Evolutionary conservation across 2,329 filamentous ascomycete genomes (phyloP).

Genomic region (Curvularia eragrostidis): DNA sequence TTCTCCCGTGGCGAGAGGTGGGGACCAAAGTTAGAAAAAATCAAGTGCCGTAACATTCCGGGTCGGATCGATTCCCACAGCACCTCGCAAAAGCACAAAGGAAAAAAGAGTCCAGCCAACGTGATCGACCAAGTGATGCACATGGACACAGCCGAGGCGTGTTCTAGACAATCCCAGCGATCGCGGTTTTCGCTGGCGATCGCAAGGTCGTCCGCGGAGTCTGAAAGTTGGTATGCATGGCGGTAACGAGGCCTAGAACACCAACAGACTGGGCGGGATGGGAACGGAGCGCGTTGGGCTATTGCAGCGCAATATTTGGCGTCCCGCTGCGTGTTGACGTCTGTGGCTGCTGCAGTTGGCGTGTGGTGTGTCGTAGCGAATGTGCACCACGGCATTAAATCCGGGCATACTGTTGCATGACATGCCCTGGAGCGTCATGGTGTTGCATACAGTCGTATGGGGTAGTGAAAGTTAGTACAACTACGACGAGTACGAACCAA

Average conservation of each 20-base stretch:
- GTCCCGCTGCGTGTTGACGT: slow-evolving; percentile 9
- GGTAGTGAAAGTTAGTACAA: background rate
- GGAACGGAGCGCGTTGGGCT: slow-evolving; percentile 1
- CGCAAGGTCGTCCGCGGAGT: background rate
- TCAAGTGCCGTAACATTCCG: background rate
- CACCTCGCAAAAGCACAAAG: background rate
- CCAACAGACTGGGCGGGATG: background rate
- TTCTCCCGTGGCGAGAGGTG: background rate
- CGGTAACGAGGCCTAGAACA: background rate
- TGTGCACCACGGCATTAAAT: background rate
- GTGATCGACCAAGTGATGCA: background rate
- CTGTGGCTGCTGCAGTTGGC: background rate
- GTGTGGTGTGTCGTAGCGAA: background rate
- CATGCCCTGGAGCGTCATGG: background rate
- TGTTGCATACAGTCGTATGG: background rate
- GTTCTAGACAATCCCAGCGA: background rate
- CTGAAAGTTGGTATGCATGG: background rate
- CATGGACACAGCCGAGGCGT: background rate
- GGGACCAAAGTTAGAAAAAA: background rate
- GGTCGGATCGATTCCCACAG: background rate
- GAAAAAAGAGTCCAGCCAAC: background rate
- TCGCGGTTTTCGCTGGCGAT: slow-evolving; percentile 3
- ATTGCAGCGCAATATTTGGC: slow-evolving; percentile 11
- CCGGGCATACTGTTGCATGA: background rate
- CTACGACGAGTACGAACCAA: too few relatives aligned